phyloP scores from a whole-genome alignment of 768 basidiomycete genomes.

The Dictyophora rubrovolvata region DNA sequence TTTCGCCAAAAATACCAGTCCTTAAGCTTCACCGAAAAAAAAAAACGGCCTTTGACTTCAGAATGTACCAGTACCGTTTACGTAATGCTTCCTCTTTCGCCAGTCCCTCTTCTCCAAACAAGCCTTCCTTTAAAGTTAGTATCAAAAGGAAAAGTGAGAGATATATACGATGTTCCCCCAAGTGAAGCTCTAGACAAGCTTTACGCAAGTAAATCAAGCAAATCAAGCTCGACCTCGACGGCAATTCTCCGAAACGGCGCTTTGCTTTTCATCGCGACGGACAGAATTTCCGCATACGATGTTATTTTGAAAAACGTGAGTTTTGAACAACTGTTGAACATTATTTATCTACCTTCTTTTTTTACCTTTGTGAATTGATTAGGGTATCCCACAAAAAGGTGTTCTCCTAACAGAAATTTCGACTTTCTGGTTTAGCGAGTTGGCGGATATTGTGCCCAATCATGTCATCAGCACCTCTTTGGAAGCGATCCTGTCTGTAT shows the following conservation, averaged over 20 bases:
- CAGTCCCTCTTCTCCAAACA: conserved; percentile 6
- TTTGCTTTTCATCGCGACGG: conserved; percentile 88
- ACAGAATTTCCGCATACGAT: conserved; percentile 96
- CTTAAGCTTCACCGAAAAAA: no score
- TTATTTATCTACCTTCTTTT: not conserved
- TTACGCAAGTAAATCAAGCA: not conserved
- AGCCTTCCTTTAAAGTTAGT: conserved; percentile 45
- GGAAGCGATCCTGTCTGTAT: conserved; percentile 28
- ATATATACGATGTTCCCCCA: conserved; percentile 58
- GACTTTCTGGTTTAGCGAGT: conserved; percentile 89
- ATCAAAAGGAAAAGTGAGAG: conserved; percentile 91
- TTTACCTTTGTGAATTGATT: not conserved
- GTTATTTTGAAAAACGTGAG: conserved; percentile 87
- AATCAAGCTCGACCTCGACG: conserved; percentile 16
- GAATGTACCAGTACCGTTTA: no score
- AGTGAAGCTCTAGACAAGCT: not conserved
- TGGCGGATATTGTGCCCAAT: conserved; percentile 71
- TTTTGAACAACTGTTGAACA: conserved; percentile 11
- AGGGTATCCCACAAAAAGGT: conserved; percentile 96
- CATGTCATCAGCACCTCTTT: conserved; percentile 76
- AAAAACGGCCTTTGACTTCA: no score
- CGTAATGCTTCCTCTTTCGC: not conserved
- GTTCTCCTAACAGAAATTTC: conserved; percentile 83
- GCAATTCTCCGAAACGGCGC: conserved; percentile 47
- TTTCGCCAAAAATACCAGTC: no score